A percentile compares a stretch with the other conserved stretches of the same genome.
phyloP scores from a whole-genome alignment of 2,329 filamentous ascomycete species.

The Coniochaeta pulveracea region DNA sequence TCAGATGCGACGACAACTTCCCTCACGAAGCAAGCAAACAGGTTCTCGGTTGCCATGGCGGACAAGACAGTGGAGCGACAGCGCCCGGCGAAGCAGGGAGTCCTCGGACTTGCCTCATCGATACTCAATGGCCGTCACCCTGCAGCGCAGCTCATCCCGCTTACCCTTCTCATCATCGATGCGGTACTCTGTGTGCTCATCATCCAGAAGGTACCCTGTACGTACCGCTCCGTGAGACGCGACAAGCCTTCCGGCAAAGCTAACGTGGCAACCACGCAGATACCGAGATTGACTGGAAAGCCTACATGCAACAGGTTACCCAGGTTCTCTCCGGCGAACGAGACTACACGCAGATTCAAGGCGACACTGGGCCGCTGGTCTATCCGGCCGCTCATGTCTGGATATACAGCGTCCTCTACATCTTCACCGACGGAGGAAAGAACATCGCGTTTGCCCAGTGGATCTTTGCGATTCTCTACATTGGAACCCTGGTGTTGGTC shows the following conservation, averaged over 20 bases:
- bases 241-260: too few species aligned
- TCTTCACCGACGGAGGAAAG: slow-evolving; percentile 62
- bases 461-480: slow-evolving; percentile 71
- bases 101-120: neutral
- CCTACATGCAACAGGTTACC: slow-evolving; percentile 89
- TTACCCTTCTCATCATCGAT: slow-evolving; percentile 58
- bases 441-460: slow-evolving; percentile 75
- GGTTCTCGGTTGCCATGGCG: neutral
- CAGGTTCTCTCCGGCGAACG: slow-evolving; percentile 75
- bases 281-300: slow-evolving; percentile 95
- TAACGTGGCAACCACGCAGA: too few species aligned
- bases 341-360: slow-evolving; percentile 77
- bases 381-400: slow-evolving; percentile 94
- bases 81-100: slow-evolving; percentile 1
- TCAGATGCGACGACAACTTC: too few species aligned
- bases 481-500: slow-evolving; percentile 63
- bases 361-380: slow-evolving; percentile 84
- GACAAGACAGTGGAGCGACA: slow-evolving; percentile 2
- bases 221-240: too few species aligned
- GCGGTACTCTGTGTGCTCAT: slow-evolving; percentile 60
- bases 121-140: slow-evolving; percentile 35
- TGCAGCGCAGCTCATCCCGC: slow-evolving; percentile 38
- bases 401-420: slow-evolving; percentile 72
- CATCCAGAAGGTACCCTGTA: slow-evolving; percentile 77
- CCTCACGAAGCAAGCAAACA: slow-evolving; percentile 1